Evolutionary conservation across 2,329 filamentous ascomycete species (phyloP), one percentile per base, ranked within the genome.

Genomic region (Pseudogymnoascus sp.): DNA sequence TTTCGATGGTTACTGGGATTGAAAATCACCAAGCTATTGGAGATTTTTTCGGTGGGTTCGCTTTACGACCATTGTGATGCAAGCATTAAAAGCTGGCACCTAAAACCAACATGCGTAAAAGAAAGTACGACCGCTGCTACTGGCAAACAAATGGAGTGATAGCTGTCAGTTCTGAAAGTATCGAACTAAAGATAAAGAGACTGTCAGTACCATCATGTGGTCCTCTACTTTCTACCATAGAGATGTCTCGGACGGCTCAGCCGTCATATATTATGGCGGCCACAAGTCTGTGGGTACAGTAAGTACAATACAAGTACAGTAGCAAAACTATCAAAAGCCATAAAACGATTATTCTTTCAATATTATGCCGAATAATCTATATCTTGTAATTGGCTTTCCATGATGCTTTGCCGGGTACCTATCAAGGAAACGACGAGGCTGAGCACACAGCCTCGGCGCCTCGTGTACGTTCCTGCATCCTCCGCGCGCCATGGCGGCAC

Each of bases 1-100:
- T 78, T 4, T 76, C 75, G n/a, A 74, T 75, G 37, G 71, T 78
- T 15, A 64, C 74, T 21, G 63, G 63, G 21, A 62, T 76, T 21
- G 70, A 72, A 13, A 72, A 77, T 13, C 71, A 72, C 62, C 60
- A 65, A 17, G 64, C 72, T 33, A 70, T 77, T 50, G 72, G 72
- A 15, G 63, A 68, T 0, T 77, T 77, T 63, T 77, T 77, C 60
- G 67, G 66, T 9, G 71, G 71, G 11, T 77, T 76, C 62, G 63
- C 63, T 31, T 29, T 53, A 15, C 35, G 11, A 37, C 4, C 33
- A 37, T 37, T 37, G 33, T 37, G 33, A 37, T 37, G 33, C 4
- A 15, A 37, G 15, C 31, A 37, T 15, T 37, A 37, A 5, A 10
- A 37, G 33, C 13, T 15, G 33, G 11, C 33, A 3, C 33, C 33